phyloP scores from a whole-genome alignment of 164 flowering plant species.

The Brasenia schreberi region DNA sequence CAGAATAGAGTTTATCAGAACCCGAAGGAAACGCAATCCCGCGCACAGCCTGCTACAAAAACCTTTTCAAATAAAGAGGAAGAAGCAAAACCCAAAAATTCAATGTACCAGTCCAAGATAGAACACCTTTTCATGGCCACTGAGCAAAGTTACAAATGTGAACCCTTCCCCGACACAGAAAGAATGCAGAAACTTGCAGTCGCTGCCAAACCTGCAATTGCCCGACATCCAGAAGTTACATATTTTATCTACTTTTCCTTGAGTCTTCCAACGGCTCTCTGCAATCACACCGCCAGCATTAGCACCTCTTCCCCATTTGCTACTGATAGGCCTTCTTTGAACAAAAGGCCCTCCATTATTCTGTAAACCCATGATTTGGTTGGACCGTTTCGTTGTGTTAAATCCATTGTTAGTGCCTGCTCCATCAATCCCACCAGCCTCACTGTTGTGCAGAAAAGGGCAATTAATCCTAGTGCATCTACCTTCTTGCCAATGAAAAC shows the following conservation, averaged over 20 bases:
- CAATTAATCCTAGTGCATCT: conserved; percentile 46
- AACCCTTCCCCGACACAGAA: conserved; percentile 64
- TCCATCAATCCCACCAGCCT: conserved; percentile 11
- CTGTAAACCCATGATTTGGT: conserved; percentile 4
- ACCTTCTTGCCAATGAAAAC: conserved; percentile 65
- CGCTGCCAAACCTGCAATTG: conserved; percentile 55
- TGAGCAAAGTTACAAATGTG: conserved; percentile 52
- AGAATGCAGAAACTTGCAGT: conserved; percentile 57
- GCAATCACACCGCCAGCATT: conserved; percentile 8
- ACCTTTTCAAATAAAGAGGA: conserved; percentile 1
- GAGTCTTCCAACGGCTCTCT: conserved; percentile 4
- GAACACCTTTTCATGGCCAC: conserved; percentile 75
- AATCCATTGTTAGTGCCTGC: background rate
- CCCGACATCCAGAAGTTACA: conserved; percentile 71
- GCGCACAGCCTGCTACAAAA: conserved; percentile 38
- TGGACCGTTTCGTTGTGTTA: conserved; percentile 17
- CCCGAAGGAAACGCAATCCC: conserved; percentile 76
- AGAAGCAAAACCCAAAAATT: conserved; percentile 1
- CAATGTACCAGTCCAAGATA: background rate
- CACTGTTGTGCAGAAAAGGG: conserved; percentile 41
- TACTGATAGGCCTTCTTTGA: background rate
- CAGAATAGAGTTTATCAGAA: conserved; percentile 68
- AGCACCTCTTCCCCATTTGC: conserved; percentile 26
- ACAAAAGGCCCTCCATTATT: background rate
- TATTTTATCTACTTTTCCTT: conserved; percentile 20